These are phyloP conservation scores for Colletotrichum australisinense DNA, from an alignment of 2,329 filamentous ascomycete species.

Conservation along the genomic window DNA sequence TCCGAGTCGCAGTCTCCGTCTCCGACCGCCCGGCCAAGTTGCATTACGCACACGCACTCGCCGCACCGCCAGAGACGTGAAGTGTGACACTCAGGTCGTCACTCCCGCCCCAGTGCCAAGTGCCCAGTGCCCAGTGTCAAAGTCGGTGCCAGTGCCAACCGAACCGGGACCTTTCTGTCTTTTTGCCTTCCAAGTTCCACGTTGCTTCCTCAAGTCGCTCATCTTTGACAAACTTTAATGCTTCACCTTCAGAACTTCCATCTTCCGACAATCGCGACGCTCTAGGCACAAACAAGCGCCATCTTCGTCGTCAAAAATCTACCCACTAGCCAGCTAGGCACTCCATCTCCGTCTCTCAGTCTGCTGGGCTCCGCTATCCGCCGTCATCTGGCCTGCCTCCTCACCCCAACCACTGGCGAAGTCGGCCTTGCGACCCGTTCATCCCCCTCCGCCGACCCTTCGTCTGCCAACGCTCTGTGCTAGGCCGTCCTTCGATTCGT, in stretches of 20 bases:
- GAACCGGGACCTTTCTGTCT: background rate
- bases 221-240: background rate
- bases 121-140: background rate
- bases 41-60: constrained; percentile 33
- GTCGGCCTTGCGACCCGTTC: constrained; percentile 1
- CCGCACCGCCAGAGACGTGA: background rate
- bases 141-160: constrained; percentile 1
- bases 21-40: constrained; percentile 23
- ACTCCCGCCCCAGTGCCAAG: background rate
- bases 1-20: constrained; percentile 8
- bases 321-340: background rate
- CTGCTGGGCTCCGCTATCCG: background rate
- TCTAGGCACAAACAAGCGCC: background rate
- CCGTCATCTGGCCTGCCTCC: background rate
- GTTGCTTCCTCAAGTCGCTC: constrained; percentile 1
- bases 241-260: background rate
- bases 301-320: background rate
- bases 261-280: background rate
- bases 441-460: background rate
- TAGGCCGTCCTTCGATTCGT: constrained; percentile 21
- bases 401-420: background rate
- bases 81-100: constrained; percentile 13
- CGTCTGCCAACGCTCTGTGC: constrained; percentile 12
- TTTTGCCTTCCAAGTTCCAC: background rate
- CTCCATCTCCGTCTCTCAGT: background rate